Evolutionary conservation across 805 yeast species (phyloP).

Genomic region (Saccharomycopsis fibuligera): DNA sequence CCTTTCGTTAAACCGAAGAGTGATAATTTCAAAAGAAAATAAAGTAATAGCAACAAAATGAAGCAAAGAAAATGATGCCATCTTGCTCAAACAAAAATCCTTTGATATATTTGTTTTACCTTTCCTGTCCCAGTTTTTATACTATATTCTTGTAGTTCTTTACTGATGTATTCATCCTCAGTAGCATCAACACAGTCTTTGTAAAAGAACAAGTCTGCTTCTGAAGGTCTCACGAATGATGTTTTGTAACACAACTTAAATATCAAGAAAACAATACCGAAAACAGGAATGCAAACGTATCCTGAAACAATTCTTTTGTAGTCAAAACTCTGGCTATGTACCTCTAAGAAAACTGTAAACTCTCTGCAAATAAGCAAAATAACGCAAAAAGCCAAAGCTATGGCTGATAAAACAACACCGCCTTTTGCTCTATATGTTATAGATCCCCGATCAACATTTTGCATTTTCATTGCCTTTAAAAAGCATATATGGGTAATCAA

Average conservation of each 20-base stretch:
- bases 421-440: constrained; percentile 37
- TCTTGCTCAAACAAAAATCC: too few species aligned
- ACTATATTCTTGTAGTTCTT: constrained; percentile 11
- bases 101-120: too few species aligned
- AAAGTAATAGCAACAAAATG: too few species aligned
- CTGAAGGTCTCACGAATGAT: constrained; percentile 28
- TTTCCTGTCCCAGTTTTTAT: too few species aligned
- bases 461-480: constrained; percentile 39
- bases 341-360: constrained; percentile 39
- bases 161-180: constrained; percentile 26
- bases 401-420: constrained; percentile 37
- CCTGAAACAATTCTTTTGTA: constrained; percentile 39
- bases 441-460: constrained; percentile 34
- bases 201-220: constrained; percentile 37
- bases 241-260: constrained; percentile 36
- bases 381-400: constrained; percentile 33
- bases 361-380: constrained; percentile 36
- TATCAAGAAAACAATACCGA: constrained; percentile 32
- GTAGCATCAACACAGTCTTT: constrained; percentile 41
- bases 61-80: too few species aligned
- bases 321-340: constrained; percentile 28
- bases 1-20: too few species aligned
- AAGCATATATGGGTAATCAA: constrained; percentile 37
- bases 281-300: constrained; percentile 28
- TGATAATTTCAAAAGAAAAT: too few species aligned